phyloP scores from a whole-genome alignment of 140 eudicot genomes.

The Erigeron philadelphicus region DNA sequence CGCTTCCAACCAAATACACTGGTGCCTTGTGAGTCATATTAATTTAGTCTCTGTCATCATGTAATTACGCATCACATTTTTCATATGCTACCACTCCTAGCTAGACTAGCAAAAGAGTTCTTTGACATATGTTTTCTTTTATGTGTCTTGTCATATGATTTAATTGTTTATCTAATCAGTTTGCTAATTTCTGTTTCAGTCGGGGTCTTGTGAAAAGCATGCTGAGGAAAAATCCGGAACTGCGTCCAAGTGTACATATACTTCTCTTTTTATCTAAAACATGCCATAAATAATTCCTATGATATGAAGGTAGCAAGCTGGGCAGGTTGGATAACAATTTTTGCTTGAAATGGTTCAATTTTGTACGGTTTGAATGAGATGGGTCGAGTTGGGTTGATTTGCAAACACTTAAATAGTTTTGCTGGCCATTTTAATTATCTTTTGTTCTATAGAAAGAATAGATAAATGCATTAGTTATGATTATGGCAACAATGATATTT shows the following conservation, averaged over 20 bases:
- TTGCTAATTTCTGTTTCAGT: conserved; percentile 41
- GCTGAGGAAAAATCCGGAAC: conserved; percentile 93
- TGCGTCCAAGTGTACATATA: conserved; percentile 68
- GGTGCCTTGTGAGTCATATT: conserved; percentile 69
- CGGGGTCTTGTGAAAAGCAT: conserved; percentile 89
- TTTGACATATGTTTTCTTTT: background rate
- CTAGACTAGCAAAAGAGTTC: background rate
- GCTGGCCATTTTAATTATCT: background rate
- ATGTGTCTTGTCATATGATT: background rate
- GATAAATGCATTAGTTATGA: background rate
- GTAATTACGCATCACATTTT: conserved; percentile 1
- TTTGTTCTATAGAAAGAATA: background rate
- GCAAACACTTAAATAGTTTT: background rate
- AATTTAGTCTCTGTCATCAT: conserved; percentile 5
- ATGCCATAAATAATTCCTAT: background rate
- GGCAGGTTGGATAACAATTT: background rate
- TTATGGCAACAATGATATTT: background rate
- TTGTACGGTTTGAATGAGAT: background rate
- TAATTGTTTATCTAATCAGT: conserved; percentile 8
- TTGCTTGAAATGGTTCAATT: background rate
- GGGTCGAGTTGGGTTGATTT: conserved; percentile 2
- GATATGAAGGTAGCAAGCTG: conserved; percentile 15
- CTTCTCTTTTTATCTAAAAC: conserved; percentile 23
- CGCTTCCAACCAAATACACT: conserved; percentile 79
- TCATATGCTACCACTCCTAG: conserved; percentile 1